A percentile compares a stretch with the other conserved stretches of the same genome.
These are phyloP conservation scores for Backusella psychrophila DNA, from an alignment of 192 early-diverging fungal genomes.

Conservation along the genomic window DNA sequence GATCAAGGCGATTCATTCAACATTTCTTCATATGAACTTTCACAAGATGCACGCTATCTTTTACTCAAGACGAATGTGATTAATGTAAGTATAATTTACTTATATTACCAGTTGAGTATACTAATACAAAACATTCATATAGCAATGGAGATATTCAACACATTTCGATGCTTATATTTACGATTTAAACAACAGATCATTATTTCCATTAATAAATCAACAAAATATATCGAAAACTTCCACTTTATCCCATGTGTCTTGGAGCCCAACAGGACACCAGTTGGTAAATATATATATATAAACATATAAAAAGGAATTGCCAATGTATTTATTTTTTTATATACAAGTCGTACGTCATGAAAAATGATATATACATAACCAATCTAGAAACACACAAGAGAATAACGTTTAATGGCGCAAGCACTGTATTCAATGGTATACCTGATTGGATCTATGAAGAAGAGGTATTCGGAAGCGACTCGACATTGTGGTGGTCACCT, in stretches of 20 bases:
- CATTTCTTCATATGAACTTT: conserved; percentile 56
- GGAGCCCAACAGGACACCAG: conserved; percentile 75
- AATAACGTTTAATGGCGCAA: conserved; percentile 82
- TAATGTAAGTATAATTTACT: conserved; percentile 40
- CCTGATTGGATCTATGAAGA: conserved; percentile 98
- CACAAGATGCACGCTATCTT: conserved; percentile 77
- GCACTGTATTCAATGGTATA: conserved; percentile 83
- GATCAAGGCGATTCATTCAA: conserved; percentile 3
- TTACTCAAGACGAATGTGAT: conserved; percentile 59
- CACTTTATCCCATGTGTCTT: conserved; percentile 63
- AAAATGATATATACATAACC: conserved; percentile 85
- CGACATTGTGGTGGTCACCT: conserved; percentile 87
- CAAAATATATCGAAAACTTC: conserved; percentile 38
- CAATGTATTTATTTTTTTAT: conserved; percentile 3
- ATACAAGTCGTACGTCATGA: conserved; percentile 68
- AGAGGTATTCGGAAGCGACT: conserved; percentile 70
- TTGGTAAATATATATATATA: conserved; percentile 42
- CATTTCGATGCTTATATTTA: conserved; percentile 79
- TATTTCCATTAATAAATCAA: conserved; percentile 55
- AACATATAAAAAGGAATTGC: conserved; percentile 41
- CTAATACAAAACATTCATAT: neutral
- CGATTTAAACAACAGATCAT: conserved; percentile 53
- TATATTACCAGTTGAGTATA: neutral
- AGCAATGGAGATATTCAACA: conserved; percentile 83
- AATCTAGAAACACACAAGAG: conserved; percentile 64